Percentiles rank a stretch among this genome's conserved stretches.
Conservation (phyloP, 768 basidiomycete genomes). For the Leccinum incarnatum region DNA sequence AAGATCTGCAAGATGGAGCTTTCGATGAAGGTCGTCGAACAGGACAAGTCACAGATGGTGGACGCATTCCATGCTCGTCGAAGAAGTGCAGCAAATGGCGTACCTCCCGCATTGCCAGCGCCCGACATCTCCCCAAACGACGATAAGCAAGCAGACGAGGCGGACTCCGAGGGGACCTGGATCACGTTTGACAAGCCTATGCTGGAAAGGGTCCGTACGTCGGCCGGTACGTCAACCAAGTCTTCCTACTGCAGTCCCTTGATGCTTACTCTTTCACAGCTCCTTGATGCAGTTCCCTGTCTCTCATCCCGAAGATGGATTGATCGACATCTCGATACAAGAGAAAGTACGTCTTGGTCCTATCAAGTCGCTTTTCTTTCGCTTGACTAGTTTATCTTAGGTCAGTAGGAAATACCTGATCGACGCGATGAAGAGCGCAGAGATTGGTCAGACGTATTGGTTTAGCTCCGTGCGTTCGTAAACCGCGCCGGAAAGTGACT, state of each 20-base stretch:
- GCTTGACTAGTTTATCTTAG: conserved; percentile 14
- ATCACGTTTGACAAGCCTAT: conserved; percentile 64
- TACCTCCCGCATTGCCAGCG: conserved; percentile 6
- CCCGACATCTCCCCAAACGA: conserved; percentile 12
- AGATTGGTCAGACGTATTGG: conserved; percentile 63
- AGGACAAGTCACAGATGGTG: conserved; percentile 72
- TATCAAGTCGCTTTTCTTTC: background rate
- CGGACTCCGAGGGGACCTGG: conserved; percentile 58
- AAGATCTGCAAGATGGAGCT: conserved; percentile 69
- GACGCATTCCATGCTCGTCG: conserved; percentile 43
- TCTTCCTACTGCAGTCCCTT: background rate
- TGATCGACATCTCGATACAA: conserved; percentile 71
- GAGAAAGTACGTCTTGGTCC: conserved; percentile 44
- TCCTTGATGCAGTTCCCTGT: conserved; percentile 84
- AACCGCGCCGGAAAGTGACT: background rate
- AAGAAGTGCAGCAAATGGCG: conserved; percentile 16
- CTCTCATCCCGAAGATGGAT: conserved; percentile 73
- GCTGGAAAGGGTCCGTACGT: conserved; percentile 82
- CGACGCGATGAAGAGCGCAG: conserved; percentile 56
- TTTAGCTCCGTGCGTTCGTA: conserved; percentile 46
- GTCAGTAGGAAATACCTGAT: conserved; percentile 47
- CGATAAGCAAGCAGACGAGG: conserved; percentile 15
- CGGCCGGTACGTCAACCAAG: conserved; percentile 42
- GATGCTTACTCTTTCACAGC: conserved; percentile 31
- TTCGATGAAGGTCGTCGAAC: conserved; percentile 62